Conservation (phyloP, 2,329 filamentous ascomycete species). For the Cladophialophora immunda region DNA sequence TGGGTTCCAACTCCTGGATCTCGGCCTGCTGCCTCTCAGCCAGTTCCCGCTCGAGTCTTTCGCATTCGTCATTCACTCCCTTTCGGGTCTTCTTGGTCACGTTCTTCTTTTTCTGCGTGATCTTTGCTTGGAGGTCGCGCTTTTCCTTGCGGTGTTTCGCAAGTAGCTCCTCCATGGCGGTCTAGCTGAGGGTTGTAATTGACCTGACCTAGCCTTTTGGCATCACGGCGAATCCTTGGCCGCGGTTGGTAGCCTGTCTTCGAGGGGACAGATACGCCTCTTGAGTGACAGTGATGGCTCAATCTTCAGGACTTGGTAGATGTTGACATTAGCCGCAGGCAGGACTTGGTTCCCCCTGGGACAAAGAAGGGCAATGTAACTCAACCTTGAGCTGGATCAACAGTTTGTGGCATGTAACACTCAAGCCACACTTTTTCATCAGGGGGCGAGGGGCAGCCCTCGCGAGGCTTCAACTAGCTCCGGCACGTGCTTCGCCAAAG, state of each 20-base stretch:
- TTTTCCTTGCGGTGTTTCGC: constrained; percentile 86
- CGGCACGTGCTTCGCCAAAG: constrained; percentile 4
- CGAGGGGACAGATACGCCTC: neutral
- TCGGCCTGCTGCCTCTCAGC: constrained; percentile 60
- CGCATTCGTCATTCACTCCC: constrained; percentile 73
- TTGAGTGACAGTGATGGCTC: neutral
- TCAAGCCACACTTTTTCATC: constrained; percentile 7
- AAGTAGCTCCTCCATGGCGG: constrained; percentile 76
- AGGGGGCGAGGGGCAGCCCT: neutral
- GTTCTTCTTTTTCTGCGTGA: constrained; percentile 96
- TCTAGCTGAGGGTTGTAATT: neutral
- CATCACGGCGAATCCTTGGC: neutral
- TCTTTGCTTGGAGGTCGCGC: constrained; percentile 81
- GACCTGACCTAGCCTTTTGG: neutral
- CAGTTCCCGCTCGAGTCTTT: constrained; percentile 64
- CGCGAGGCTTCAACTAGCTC: neutral
- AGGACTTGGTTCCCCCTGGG: neutral
- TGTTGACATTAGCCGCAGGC: neutral
- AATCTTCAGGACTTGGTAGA: neutral
- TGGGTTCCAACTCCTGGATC: constrained; percentile 35
- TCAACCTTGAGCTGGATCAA: too few relatives aligned
- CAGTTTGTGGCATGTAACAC: too few relatives aligned
- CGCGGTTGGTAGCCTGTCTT: neutral
- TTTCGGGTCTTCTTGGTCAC: constrained; percentile 83
- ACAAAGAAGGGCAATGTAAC: too few relatives aligned